Base-by-base conservation (phyloP, 192 early-diverging fungal species). In the Chytriomyces confervae region DNA sequence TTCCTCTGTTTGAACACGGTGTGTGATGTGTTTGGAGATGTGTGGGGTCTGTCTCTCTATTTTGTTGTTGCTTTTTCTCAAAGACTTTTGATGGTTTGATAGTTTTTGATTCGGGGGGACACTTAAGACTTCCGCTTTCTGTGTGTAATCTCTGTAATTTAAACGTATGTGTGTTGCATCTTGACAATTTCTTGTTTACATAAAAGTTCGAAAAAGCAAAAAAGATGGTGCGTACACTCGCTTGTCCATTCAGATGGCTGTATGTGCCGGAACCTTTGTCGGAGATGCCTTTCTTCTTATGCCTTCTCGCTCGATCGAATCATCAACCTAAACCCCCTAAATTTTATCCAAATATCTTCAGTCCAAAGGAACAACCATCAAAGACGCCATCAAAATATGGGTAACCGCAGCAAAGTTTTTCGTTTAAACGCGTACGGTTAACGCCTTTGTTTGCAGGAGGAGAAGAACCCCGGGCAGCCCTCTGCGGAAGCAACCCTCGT, bases 321-420 rank as follows among this genome's bases (percentile, higher is more conserved):
- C 36, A 4, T 36, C 36, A 36, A 36, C 36, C 36, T 36, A 36
- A 36, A 36, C 36, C 36, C 36, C 36, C 36, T 36, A 4, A 36
- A 36, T 36, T 36, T 36, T 36, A 36, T 36, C 36, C 3, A 36
- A 36, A 36, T 36, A 36, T 49, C 10, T 50, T 53, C 66, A 81
- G 84, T 81, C 84, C 6, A 85, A 85, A 76, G 81, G 81, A 62
- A 79, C 69, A 5, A 57, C 77, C 9, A 82, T 85, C 66, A 85
- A 85, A 78, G 84, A 85, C 63, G 84, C 84, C 46, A 82, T 85
- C 72, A 85, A 85, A 66, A 73, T 80, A 2, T 85, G 84, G 74
- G 77, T 79, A 62, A 68, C 36, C 23, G 11, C 36, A 36, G 36
- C 36, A 36, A 36, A 36, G 36, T 36, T 0, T 27, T 27, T 36